phyloP scores from a whole-genome alignment of 495 filamentous ascomycete genomes.

The Chaetomium tenue region DNA sequence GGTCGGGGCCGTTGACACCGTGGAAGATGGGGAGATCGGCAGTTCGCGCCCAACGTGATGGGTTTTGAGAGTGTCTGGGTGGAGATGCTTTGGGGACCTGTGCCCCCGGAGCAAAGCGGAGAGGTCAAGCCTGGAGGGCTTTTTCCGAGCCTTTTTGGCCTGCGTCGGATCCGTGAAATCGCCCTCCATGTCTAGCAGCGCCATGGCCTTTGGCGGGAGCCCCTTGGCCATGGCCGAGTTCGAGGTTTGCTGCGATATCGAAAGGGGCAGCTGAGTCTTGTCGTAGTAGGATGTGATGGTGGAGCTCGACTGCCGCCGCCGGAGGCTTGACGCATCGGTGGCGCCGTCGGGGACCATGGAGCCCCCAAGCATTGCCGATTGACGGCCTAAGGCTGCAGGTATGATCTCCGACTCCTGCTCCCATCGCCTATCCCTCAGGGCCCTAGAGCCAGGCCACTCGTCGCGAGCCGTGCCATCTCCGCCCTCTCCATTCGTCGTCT shows the following conservation, averaged over 20 bases:
- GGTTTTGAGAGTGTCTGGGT: conserved; percentile 20
- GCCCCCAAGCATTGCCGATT: conserved; percentile 23
- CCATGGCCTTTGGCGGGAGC: conserved; percentile 45
- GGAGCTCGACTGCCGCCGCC: conserved; percentile 49
- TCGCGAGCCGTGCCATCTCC: conserved; percentile 17
- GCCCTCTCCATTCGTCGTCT: conserved; percentile 37
- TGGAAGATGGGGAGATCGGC: conserved; percentile 44
- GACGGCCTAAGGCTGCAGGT: conserved; percentile 32
- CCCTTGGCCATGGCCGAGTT: conserved; percentile 56
- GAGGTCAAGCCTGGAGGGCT: conserved; percentile 50
- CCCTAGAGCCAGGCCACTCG: conserved; percentile 18
- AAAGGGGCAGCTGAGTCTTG: conserved; percentile 48
- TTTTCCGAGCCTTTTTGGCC: conserved; percentile 42
- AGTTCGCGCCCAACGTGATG: conserved; percentile 33
- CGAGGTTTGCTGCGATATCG: conserved; percentile 56
- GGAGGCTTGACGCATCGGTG: conserved; percentile 42
- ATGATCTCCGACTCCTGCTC: conserved; percentile 52
- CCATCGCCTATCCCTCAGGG: conserved; percentile 33
- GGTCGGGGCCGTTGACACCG: conserved; percentile 33
- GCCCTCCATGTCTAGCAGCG: conserved; percentile 45
- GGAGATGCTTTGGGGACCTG: conserved; percentile 25
- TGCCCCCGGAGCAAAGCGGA: conserved; percentile 35
- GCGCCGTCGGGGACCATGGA: conserved; percentile 29
- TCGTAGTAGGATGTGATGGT: conserved; percentile 55
- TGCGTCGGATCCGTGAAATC: conserved; percentile 17